phyloP scores from a whole-genome alignment of 2,329 filamentous ascomycete genomes.

The Fusarium sp. region DNA sequence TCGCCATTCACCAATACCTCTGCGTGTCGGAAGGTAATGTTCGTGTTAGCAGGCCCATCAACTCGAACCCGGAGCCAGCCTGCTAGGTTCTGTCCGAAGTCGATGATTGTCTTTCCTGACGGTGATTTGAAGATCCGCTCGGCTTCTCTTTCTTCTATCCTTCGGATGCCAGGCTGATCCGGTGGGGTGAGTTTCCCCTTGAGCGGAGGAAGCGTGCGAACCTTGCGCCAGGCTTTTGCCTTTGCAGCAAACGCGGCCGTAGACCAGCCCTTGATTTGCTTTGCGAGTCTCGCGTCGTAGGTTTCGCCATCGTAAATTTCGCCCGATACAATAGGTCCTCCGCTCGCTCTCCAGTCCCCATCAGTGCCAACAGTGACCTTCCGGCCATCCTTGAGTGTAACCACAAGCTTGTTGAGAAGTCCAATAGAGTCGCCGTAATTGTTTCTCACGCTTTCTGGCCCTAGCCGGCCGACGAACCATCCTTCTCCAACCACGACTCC shows the following conservation, averaged over 20 bases:
- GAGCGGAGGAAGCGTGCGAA: background rate
- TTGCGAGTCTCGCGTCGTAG: conserved; percentile 58
- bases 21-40: conserved; percentile 61
- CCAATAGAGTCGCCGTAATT: conserved; percentile 55
- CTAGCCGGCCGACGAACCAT: conserved; percentile 58
- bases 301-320: conserved; percentile 65
- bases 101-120: conserved; percentile 59
- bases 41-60: conserved; percentile 52
- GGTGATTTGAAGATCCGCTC: conserved; percentile 52
- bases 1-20: conserved; percentile 66
- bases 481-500: conserved; percentile 59
- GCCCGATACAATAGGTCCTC: conserved; percentile 48
- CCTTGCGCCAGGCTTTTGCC: conserved; percentile 52
- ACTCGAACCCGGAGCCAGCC: conserved; percentile 59
- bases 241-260: conserved; percentile 47
- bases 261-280: conserved; percentile 47
- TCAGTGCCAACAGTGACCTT: conserved; percentile 50
- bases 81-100: conserved; percentile 70
- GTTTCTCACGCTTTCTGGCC: conserved; percentile 35
- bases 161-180: conserved; percentile 57
- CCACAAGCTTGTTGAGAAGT: conserved; percentile 51
- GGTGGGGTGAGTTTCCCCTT: conserved; percentile 46
- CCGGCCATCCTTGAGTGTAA: conserved; percentile 51
- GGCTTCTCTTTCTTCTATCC: conserved; percentile 46
- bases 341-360: conserved; percentile 51